Percentiles rank a stretch among this genome's conserved stretches.
Evolutionary conservation across 2,329 filamentous ascomycete genomes (phyloP).

Genomic region (Talaromyces albobiverticillius): DNA sequence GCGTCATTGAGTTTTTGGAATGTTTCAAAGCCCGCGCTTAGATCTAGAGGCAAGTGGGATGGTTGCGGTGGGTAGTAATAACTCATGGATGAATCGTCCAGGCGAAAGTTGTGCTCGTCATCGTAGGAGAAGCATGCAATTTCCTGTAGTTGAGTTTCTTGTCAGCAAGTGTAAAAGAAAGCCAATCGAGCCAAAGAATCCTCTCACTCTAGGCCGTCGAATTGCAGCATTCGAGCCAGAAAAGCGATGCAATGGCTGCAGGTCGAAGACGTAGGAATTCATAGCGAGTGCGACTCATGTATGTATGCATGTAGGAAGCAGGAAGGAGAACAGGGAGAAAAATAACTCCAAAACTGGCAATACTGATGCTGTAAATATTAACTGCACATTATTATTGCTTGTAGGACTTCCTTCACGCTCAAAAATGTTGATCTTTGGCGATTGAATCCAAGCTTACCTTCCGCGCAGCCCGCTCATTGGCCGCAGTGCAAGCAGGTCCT

Average conservation of each 20-base stretch:
- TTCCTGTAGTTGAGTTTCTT: conserved; percentile 52
- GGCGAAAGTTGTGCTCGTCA: conserved; percentile 70
- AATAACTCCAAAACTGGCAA: neutral
- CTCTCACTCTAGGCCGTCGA: conserved; percentile 66
- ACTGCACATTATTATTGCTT: neutral
- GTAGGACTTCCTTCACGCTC: neutral
- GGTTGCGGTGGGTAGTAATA: conserved; percentile 83
- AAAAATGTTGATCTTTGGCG: no score
- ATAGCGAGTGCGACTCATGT: conserved; percentile 22
- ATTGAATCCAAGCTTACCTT: neutral
- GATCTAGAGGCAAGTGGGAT: conserved; percentile 65
- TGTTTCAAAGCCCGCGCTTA: conserved; percentile 75
- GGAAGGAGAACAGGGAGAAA: neutral
- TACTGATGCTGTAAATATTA: neutral
- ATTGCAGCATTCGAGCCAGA: conserved; percentile 66
- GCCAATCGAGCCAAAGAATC: neutral
- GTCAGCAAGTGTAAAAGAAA: neutral
- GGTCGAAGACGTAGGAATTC: conserved; percentile 52
- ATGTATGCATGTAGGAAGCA: neutral
- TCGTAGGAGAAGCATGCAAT: conserved; percentile 94
- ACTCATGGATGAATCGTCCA: conserved; percentile 74
- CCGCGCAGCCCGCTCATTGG: neutral
- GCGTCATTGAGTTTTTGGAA: conserved; percentile 82
- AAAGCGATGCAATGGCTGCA: conserved; percentile 70
- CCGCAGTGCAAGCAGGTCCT: neutral